These are phyloP conservation scores for Sugiyamaella lignohabitans DNA, from an alignment of 805 yeast species.

Conservation along the genomic window DNA sequence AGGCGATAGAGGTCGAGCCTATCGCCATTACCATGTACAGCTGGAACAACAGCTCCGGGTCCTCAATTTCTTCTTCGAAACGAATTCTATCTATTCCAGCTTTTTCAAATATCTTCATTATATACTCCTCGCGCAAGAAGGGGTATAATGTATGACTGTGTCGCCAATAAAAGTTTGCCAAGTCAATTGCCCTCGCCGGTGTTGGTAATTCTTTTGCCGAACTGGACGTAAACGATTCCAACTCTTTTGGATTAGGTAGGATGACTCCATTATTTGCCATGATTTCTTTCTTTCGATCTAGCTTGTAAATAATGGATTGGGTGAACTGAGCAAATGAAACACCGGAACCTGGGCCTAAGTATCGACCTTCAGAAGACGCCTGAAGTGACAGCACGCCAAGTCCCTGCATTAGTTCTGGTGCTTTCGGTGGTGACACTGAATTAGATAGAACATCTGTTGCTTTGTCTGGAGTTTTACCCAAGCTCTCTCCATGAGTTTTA, in stretches of 20 bases:
- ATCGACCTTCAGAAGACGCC: slow-evolving; percentile 21
- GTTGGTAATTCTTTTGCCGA: slow-evolving; percentile 7
- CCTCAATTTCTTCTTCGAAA: slow-evolving; percentile 5
- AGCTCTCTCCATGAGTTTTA: background rate
- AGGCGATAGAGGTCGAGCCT: slow-evolving; percentile 45
- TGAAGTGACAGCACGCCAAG: slow-evolving; percentile 17
- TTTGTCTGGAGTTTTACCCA: background rate
- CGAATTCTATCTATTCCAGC: background rate
- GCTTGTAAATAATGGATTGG: slow-evolving; percentile 15
- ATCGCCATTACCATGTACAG: slow-evolving; percentile 48
- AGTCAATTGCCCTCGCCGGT: slow-evolving; percentile 12
- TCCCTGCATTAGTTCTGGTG: slow-evolving; percentile 8
- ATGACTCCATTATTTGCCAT: slow-evolving; percentile 13
- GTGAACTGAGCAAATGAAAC: slow-evolving; percentile 22
- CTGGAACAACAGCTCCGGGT: slow-evolving; percentile 35
- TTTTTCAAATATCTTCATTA: slow-evolving; percentile 2
- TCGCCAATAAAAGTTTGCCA: slow-evolving; percentile 19
- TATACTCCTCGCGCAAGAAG: slow-evolving; percentile 11
- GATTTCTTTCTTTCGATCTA: slow-evolving; percentile 12
- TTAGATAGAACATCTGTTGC: background rate
- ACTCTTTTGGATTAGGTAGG: slow-evolving; percentile 2
- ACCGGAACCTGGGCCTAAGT: slow-evolving; percentile 22
- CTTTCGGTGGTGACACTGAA: too few relatives aligned
- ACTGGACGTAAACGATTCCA: too few relatives aligned
- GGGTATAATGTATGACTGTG: slow-evolving; percentile 22